Base-by-base conservation (phyloP, 192 early-diverging fungal genomes). In the Entomortierella beljakovae region DNA sequence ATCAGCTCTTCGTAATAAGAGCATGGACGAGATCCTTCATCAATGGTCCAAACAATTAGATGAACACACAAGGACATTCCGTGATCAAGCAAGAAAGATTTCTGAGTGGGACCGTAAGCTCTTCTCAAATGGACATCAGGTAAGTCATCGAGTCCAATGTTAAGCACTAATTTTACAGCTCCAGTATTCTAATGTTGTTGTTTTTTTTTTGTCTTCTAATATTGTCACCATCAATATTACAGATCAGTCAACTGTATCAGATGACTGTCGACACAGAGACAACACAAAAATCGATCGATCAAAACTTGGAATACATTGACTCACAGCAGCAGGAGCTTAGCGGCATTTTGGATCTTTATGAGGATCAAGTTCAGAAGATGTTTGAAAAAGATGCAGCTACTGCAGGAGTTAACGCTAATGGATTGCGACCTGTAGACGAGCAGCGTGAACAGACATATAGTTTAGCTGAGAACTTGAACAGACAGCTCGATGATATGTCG, bases 11-110 rank as follows among this genome's bases (percentile, higher is more conserved):
- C 90, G 95, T 70, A 92, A 90, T 60, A 96, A 92, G 82, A 95
- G 93, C 28, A 86, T 99, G 82, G 94, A 96, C 63, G 95, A 96
- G 64, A 94, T 99, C 50, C 76, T 96, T 35, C 91, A 94, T 43
- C 89, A 91, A 82, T 99, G 98, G 98, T 94, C 91, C 20, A 80
- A 81, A 16, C 93, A 97, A 72, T 86, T 99, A 40, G 89, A 94
- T 42, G 85, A 81, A 42, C 88, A 90, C 52, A 92, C 94, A 2
- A 87, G 88, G 29, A 92, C 93, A 33, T 99, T 98, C 85, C 94
- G 95, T 61, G 84, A 83, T 35, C 92, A 95, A 80, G 96, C 96
- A 1, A 86, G 84, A 50, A 90, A 95, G 64, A 92, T 99, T 33
- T 82, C 85, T 32, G 84, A 92, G 48, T 96, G 92, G 95, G 98